Conservation (phyloP, 257 asterid genomes). For the Penstemon eatonii region DNA sequence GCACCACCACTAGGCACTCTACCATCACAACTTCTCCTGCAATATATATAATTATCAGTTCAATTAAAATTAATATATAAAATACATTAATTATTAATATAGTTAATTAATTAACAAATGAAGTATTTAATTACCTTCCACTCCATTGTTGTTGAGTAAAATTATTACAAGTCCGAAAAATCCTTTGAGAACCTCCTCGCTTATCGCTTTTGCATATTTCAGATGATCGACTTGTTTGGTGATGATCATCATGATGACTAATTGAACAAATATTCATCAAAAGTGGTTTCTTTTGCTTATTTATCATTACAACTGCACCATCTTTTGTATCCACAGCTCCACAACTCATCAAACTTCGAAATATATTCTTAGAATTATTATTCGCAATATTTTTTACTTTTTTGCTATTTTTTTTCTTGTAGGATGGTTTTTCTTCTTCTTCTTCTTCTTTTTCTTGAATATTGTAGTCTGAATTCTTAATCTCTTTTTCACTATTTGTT, state of each 20-base stretch:
- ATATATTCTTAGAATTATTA: conserved; percentile 39
- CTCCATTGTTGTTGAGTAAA: conserved; percentile 52
- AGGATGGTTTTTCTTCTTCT: conserved; percentile 10
- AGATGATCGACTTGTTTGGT: not conserved
- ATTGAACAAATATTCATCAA: conserved; percentile 36
- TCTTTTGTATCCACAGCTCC: conserved; percentile 69
- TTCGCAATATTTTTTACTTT: conserved; percentile 33
- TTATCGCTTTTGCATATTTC: conserved; percentile 45
- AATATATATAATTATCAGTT: not conserved
- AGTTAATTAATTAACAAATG: not conserved
- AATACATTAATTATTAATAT: not conserved
- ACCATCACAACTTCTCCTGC: conserved; percentile 73
- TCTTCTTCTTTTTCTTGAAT: conserved; percentile 29
- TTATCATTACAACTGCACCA: conserved; percentile 42
- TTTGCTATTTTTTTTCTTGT: conserved; percentile 35
- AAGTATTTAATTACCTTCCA: conserved; percentile 40
- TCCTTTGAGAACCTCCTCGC: conserved; percentile 73
- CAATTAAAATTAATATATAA: not conserved
- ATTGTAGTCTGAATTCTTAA: conserved; percentile 17
- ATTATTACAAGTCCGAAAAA: conserved; percentile 42
- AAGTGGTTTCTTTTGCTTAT: conserved; percentile 27
- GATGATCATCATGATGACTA: conserved; percentile 23
- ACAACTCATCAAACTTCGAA: conserved; percentile 66
- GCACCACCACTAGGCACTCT: conserved; percentile 37
- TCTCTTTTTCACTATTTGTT: conserved; percentile 36